Evolutionary conservation across 805 yeast species (phyloP), one percentile per base, ranked within the genome.

Genomic region (Candida nemodendra): DNA sequence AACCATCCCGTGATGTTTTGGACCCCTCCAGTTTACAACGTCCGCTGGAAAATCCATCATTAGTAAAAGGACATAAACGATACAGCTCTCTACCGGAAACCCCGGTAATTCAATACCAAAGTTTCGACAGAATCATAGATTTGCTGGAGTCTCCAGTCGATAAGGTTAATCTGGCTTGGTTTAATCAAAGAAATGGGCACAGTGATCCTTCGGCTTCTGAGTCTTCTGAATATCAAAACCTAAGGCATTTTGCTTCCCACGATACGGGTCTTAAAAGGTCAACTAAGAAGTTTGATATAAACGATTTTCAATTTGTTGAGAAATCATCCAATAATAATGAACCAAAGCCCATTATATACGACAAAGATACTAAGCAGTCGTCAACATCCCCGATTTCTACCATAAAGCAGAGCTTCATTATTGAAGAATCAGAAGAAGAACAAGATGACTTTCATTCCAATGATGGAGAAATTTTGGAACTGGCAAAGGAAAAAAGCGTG

Each of bases 221-320:
- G 13, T 16, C 16, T 18, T 18, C 14, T 13, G 46, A 43, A 1
- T 27, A 29, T 13, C 53, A 42, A 25, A 53, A 45, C 23, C 41
- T 62, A n/a, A 40, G 62, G 32, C 65, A 61, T 39, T 57, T 56
- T 41, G 52, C 47, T 9, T 61, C 66, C 1, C 48, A 52, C 39
- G 65, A 60, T 30, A 55, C 60, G 1, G 65, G 58, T 5, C 42
- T 61, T 30, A 42, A 45, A 9, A 36, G 30, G 24, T 22, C 28
- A 15, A 21, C 39, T 5, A 25, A 24, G 9, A 42, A 33, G 9
- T 41, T 39, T 19, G 27, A 42, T 14, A 9, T 41, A 14, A 23
- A 40, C 4, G 48, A 45, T 25, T 48, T 48, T 34, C 30, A 36
- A 12, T 48, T 48, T 21, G 18, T 35, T 13, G 45, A 34, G 22